Evolutionary conservation across 129 eudicot genomes (phyloP).

Genomic region (Chrysanthemum seticuspe): DNA sequence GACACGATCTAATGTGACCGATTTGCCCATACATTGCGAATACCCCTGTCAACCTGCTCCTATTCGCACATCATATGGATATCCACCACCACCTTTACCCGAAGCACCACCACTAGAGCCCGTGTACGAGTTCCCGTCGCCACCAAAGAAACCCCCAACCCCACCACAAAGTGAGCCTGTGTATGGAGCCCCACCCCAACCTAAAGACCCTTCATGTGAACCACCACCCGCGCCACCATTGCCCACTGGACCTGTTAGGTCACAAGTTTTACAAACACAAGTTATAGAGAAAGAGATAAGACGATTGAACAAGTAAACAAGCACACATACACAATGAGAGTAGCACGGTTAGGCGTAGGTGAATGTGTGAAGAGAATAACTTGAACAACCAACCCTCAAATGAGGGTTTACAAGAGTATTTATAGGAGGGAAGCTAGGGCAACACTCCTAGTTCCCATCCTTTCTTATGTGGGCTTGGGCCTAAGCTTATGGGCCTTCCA

Average conservation of each 20-base stretch:
- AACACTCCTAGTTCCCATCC: no score
- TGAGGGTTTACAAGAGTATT: no score
- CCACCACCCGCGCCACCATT: slow-evolving; percentile 25
- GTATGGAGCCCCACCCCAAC: not conserved
- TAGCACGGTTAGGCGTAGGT: no score
- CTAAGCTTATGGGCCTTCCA: no score
- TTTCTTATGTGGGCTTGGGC: no score
- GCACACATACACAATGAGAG: no score
- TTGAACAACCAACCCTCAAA: no score
- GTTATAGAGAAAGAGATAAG: no score
- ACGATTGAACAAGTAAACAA: no score
- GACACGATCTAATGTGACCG: not conserved
- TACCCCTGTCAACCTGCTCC: slow-evolving; percentile 25
- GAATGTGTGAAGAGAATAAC: no score
- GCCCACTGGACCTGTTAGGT: slow-evolving; percentile 9
- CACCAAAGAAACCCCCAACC: not conserved
- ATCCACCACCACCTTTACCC: slow-evolving; percentile 29
- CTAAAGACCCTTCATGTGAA: slow-evolving; percentile 12
- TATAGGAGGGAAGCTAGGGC: no score
- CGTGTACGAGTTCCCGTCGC: slow-evolving; percentile 16
- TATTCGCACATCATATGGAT: slow-evolving; percentile 24
- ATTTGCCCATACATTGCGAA: slow-evolving; percentile 23
- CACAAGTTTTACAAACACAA: no score
- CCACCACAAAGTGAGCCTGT: slow-evolving; percentile 1
- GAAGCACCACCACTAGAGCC: slow-evolving; percentile 24